phyloP scores from a whole-genome alignment of 2,329 filamentous ascomycete genomes.

The Sporothrix pallida region DNA sequence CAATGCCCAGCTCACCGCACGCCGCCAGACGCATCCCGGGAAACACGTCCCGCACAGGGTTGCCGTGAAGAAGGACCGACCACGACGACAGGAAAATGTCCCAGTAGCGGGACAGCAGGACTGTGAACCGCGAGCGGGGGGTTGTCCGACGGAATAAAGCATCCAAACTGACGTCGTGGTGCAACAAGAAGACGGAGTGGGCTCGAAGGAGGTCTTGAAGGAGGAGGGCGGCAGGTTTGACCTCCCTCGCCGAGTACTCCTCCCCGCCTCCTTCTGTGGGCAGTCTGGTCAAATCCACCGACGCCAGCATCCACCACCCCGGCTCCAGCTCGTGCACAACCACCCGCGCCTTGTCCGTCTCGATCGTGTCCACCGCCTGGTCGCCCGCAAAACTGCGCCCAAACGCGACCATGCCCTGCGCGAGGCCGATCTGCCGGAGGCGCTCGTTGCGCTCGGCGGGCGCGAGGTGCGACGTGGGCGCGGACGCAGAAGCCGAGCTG shows the following conservation, averaged over 20 bases:
- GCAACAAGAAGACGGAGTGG: slow-evolving; percentile 82
- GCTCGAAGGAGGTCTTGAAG: slow-evolving; percentile 82
- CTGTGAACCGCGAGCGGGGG: slow-evolving; percentile 71
- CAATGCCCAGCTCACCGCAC: slow-evolving; percentile 88
- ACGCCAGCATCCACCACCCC: slow-evolving; percentile 92
- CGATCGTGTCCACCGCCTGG: slow-evolving; percentile 78
- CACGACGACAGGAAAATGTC: slow-evolving; percentile 71
- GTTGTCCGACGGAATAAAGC: slow-evolving; percentile 67
- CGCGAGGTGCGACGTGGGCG: slow-evolving; percentile 53
- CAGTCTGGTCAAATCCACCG: slow-evolving; percentile 40
- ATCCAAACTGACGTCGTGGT: slow-evolving; percentile 78
- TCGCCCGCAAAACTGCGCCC: slow-evolving; percentile 84
- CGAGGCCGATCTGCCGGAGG: slow-evolving; percentile 89
- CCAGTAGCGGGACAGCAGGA: slow-evolving; percentile 81
- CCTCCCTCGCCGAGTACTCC: slow-evolving; percentile 89
- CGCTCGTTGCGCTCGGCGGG: slow-evolving; percentile 80
- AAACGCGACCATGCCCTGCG: slow-evolving; percentile 96
- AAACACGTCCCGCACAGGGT: slow-evolving; percentile 79
- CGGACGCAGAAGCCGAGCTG: slow-evolving; percentile 47
- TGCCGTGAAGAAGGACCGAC: slow-evolving; percentile 90
- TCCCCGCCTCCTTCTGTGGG: slow-evolving; percentile 51
- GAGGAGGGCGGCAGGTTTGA: slow-evolving; percentile 80
- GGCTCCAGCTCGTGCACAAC: slow-evolving; percentile 85
- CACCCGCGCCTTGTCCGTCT: slow-evolving; percentile 87
- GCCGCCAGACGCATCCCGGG: slow-evolving; percentile 86